phyloP scores from a whole-genome alignment of 2,329 filamentous ascomycete genomes.

The Stagonosporopsis rhizophila region DNA sequence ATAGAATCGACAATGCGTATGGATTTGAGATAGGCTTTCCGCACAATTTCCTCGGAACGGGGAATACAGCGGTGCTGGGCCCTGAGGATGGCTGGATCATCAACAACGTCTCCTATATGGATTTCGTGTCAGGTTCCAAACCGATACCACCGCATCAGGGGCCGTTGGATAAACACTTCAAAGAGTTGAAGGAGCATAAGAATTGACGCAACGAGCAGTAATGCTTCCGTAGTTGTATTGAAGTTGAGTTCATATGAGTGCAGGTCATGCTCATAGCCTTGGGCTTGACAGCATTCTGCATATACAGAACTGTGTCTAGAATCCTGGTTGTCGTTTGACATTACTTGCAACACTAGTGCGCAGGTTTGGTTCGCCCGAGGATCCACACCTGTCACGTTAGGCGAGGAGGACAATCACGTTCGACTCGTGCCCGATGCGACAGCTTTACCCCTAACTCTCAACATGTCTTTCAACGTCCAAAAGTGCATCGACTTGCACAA shows the following conservation, averaged over 20 bases:
- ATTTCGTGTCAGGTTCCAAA: constrained; percentile 33
- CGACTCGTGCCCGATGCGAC: no score
- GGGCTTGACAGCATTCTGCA: not conserved
- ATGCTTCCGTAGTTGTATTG: not conserved
- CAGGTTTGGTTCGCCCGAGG: no score
- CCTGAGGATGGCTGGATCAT: constrained; percentile 36
- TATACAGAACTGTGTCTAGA: not conserved
- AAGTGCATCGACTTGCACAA: no score
- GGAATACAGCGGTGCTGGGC: constrained; percentile 30
- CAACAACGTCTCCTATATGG: constrained; percentile 25
- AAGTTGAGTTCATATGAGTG: not conserved
- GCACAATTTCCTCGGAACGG: constrained; percentile 26
- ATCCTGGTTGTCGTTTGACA: not conserved
- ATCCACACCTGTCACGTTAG: no score
- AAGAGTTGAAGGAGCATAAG: constrained; percentile 12
- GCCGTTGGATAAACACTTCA: constrained; percentile 27
- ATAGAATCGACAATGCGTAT: constrained; percentile 68
- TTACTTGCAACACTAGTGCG: not conserved
- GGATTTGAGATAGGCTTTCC: constrained; percentile 74
- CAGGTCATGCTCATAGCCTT: not conserved
- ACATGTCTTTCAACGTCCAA: no score
- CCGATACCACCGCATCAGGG: constrained; percentile 39
- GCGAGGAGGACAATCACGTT: no score
- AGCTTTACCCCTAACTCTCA: no score
- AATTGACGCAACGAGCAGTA: not conserved